Evolutionary conservation across 345 rosid genomes (phyloP), one percentile per base, ranked within the genome.

Genomic region (Salix viminalis): DNA sequence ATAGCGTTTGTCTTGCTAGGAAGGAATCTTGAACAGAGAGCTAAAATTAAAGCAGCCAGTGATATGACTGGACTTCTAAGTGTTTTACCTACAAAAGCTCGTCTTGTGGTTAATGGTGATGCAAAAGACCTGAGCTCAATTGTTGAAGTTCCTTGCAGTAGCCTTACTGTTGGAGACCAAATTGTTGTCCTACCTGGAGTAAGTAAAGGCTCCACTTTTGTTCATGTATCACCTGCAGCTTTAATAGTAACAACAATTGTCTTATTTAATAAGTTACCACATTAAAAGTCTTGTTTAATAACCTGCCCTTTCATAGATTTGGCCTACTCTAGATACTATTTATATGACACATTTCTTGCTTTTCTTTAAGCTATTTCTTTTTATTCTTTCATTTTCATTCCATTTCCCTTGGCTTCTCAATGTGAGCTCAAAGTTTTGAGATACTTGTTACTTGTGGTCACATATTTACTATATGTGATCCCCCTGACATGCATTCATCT

Each of bases 21-120:
- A 83, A 91, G 96, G 83, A 95, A 95, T 86, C 97, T 95, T 84
- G 99, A 95, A 86, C 97, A 95, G 72, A 88, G 97, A 89, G 99
- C 99, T 62, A 91, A 95, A 87, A 90, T 95, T 62, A 93, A 95
- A 90, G 97, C 99, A 74, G 82, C 96, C 60, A 93, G 99, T 90
- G 99, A 93, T 84, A 90, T 95, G 99, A 93, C 97, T 37, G 94
- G 97, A 76, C 97, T 95, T 77, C 81, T 93, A 69, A 90, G 87
- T 87, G 83, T 91, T 73, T 84, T 95, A 72, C 99, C 99, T 84
- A 86, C 97, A 36, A 93, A 85, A 87, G 97, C 99, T 84, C 97
- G 97, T 74, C 94, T 95, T 74, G 79, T 93, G 80, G 90, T 95
- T 85, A 85, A 85, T 83, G 86, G 77, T 72, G 82, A 83, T 80